Evolutionary conservation across 2,329 filamentous ascomycete species (phyloP), one percentile per base, ranked within the genome.

Genomic region (Colletotrichum salicis): DNA sequence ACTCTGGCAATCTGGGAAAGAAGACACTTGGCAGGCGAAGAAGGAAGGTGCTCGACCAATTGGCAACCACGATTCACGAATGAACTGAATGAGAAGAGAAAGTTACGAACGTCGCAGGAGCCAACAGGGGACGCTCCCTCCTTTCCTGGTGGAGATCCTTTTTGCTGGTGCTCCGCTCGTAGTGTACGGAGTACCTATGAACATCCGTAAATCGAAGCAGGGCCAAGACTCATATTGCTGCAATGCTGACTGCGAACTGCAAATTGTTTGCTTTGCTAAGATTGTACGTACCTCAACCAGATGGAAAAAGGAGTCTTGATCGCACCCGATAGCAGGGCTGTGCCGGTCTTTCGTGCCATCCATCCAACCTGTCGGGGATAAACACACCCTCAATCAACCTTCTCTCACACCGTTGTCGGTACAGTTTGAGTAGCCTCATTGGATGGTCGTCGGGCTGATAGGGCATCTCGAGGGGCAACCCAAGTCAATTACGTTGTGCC

Each of bases 171-270:
- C 67, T 59, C 62, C 61, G 41, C 55, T 24, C 62, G 62, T 70
- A 29, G 27, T 29, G 27, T 29, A 27, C 3, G 24, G 2, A 27
- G 2, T 27, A 27, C 24, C 2, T 27, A 60, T 56, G 67, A 61
- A 55, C 13, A 60, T 70, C 67, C 67, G 67, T 70, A 70, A 66
- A 66, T 70, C 67, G 62, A 60, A 37, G 24, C 55, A 59, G 45
- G 27, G 67, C 67, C 58, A 48, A 57, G 62, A 45, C 55, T 56
- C 3, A 19, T 15, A 7, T 7, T 8, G 3, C 37, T 41, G 37
- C 37, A 41, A 57, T 37, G 57, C 51, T 54, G 51, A 54, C 41
- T 11, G n/a, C 22, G n/a, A 54, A 27, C 6, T 54, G 51, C 13
- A 54, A 24, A 27, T 27, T 24, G 22, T 24, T 15, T 54, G 24